A percentile compares a stretch with the other conserved stretches of the same genome.
These are phyloP conservation scores for Phytophthora pini DNA, from an alignment of 352 stramenopile species.

Conservation along the genomic window DNA sequence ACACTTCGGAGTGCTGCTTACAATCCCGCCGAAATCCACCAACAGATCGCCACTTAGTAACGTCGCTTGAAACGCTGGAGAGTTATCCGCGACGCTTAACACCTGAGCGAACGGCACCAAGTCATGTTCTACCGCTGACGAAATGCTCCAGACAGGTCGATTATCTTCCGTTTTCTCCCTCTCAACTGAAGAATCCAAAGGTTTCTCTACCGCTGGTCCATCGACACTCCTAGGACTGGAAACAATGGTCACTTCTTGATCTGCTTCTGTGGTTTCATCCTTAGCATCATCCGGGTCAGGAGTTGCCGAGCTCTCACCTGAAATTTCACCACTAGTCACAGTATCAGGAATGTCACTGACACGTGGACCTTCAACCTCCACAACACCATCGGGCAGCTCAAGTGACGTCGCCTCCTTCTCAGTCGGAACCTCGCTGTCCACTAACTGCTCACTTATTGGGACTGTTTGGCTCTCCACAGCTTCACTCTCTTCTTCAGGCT, in stretches of 20 bases:
- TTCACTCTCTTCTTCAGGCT: background rate
- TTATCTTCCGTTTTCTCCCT: background rate
- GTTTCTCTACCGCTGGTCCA: background rate
- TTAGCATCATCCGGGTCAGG: background rate
- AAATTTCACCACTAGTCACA: background rate
- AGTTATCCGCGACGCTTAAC: conserved; percentile 45
- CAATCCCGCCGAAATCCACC: conserved; percentile 57
- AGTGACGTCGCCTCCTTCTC: background rate
- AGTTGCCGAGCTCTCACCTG: background rate
- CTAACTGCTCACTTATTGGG: background rate
- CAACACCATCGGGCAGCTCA: background rate
- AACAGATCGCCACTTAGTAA: conserved; percentile 54
- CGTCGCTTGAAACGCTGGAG: conserved; percentile 55
- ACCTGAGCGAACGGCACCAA: conserved; percentile 56
- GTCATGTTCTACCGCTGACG: conserved; percentile 6
- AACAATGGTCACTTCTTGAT: background rate
- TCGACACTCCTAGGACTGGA: background rate
- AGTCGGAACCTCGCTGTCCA: background rate
- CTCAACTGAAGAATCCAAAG: background rate
- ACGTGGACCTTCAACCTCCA: background rate
- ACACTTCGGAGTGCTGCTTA: conserved; percentile 54
- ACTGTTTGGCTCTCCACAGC: background rate
- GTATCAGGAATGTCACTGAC: conserved; percentile 1
- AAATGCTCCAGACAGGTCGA: conserved; percentile 18
- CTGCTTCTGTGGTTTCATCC: background rate